Evolutionary conservation across 441 rosid genomes (phyloP), one percentile per base, ranked within the genome.

Genomic region (Eruca vesicaria): DNA sequence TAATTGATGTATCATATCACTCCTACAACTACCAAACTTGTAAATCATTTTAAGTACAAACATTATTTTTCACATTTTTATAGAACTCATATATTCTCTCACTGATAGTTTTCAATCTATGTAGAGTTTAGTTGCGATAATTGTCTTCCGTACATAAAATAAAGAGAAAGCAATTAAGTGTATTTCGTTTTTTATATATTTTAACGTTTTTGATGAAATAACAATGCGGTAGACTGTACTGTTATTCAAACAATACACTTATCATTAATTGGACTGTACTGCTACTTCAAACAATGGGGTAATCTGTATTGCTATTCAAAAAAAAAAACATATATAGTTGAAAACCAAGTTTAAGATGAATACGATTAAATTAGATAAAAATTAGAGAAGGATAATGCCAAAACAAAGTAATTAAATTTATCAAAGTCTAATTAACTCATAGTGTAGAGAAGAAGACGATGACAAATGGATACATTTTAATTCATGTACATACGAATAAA

Each of bases 401-500:
- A 45, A 45, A 45, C 7, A 45, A 43, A 43, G n/a, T 45, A 50
- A 50, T 50, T 18, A 16, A 18, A 50, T 18, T n/a, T 50, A 20
- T 16, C 56, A 50, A 50, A 16, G 56, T 7, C 21, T 16, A 50
- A 3, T 50, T 50, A 18, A 50, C 11, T 16, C 21, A 16, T 50
- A 11, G 11, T 3, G 11, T 50, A 16, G 21, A 16, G 9, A 58
- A 58, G 59, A 66, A 21, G 45, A 68, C 36, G 38, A 45, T 2
- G 26, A 33, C 63, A 61, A 60, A 7, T 20, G 28, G 7, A 56
- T 63, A 63, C 19, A 48, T 48, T 48, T 15, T 33, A 62, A 28
- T 36, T 62, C 64, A 75, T 75, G 79, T 53, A 53, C 69, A 60
- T 75, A 36, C 53, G 69, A 69, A 56, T 53, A 69, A 29, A 15